Conservation (phyloP, 2,329 filamentous ascomycete species). For the Fusarium agapanthi region DNA sequence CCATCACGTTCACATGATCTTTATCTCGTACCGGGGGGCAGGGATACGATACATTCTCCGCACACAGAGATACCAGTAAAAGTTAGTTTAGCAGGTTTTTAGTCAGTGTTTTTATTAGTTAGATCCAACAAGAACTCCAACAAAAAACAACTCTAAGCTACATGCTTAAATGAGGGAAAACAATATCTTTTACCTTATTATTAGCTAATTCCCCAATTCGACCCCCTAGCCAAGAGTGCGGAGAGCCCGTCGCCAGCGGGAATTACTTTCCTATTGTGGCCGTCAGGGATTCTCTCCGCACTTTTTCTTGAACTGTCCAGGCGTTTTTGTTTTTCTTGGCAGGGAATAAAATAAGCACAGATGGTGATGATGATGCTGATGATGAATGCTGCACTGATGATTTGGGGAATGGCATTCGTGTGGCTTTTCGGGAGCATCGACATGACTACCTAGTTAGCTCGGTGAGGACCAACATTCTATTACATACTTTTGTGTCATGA, state of each 20-base stretch:
- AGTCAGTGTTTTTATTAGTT: conserved; percentile 18
- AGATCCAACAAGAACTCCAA: conserved; percentile 1
- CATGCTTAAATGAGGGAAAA: conserved; percentile 24
- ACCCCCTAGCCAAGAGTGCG: conserved; percentile 20
- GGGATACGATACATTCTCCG: conserved; percentile 14
- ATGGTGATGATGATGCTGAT: neutral
- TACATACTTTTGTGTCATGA: conserved; percentile 9
- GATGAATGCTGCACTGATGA: neutral
- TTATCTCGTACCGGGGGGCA: conserved; percentile 20
- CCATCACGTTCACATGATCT: conserved; percentile 27
- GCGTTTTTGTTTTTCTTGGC: neutral
- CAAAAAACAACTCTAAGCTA: conserved; percentile 9
- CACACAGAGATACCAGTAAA: conserved; percentile 1
- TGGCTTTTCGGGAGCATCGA: no score
- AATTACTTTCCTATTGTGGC: conserved; percentile 10
- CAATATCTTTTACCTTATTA: conserved; percentile 32
- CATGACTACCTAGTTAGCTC: conserved; percentile 16
- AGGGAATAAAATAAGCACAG: neutral
- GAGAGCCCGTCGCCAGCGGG: conserved; percentile 14
- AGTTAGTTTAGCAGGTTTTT: conserved; percentile 10
- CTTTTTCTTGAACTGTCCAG: neutral
- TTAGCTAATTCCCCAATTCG: conserved; percentile 34
- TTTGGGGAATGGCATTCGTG: neutral
- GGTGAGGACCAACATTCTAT: neutral
- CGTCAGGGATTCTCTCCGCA: conserved; percentile 10